A percentile compares a stretch with the other conserved stretches of the same genome.
Evolutionary conservation across 805 yeast genomes (phyloP).

Genomic region (Cyberlindnera americana): DNA sequence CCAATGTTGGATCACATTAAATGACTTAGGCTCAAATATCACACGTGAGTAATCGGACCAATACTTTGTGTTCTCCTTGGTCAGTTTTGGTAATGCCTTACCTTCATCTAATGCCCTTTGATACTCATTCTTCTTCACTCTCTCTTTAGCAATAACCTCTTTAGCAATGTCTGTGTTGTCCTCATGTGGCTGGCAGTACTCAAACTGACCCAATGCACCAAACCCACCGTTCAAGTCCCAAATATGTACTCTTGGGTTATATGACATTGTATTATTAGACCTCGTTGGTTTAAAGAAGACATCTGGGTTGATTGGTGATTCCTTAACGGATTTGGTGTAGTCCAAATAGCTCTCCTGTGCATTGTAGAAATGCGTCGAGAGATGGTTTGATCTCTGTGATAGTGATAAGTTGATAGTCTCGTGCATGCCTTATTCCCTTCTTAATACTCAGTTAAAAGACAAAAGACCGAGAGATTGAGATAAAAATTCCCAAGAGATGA

Average conservation of each 20-base stretch:
- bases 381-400: conserved; percentile 71
- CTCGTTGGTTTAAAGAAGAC: conserved; percentile 45
- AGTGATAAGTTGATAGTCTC: conserved; percentile 72
- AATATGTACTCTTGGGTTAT: conserved; percentile 76
- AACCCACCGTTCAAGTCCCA: conserved; percentile 79
- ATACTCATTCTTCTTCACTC: conserved; percentile 50
- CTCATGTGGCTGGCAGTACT: conserved; percentile 32
- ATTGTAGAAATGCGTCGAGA: conserved; percentile 79
- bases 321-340: conserved; percentile 34
- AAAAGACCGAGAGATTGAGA: neutral
- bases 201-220: conserved; percentile 61
- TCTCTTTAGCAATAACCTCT: conserved; percentile 33
- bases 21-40: conserved; percentile 57
- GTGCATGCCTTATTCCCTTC: conserved; percentile 57
- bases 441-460: too few relatives aligned
- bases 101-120: conserved; percentile 61
- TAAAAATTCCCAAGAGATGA: too few relatives aligned
- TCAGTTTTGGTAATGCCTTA: conserved; percentile 33
- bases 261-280: conserved; percentile 44
- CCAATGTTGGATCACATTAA: conserved; percentile 59
- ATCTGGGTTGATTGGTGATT: conserved; percentile 36
- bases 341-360: conserved; percentile 67
- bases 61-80: conserved; percentile 42
- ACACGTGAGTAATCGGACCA: conserved; percentile 83
- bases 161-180: conserved; percentile 15